A percentile compares a stretch with the other conserved stretches of the same genome.
These are phyloP conservation scores for Lentinula sp. DNA, from an alignment of 768 basidiomycete genomes.

Conservation along the genomic window DNA sequence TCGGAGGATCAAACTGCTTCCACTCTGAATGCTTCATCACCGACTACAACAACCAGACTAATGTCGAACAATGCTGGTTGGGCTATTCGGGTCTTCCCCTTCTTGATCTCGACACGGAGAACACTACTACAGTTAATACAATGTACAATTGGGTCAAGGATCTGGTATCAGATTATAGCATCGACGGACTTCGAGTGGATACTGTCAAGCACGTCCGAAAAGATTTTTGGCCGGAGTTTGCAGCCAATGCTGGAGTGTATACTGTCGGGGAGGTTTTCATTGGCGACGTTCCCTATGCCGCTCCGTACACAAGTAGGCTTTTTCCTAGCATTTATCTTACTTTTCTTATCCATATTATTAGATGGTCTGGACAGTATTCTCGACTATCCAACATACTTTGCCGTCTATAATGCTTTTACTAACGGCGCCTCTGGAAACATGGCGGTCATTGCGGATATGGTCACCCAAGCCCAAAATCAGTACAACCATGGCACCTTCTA, in stretches of 20 bases:
- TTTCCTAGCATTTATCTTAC: neutral
- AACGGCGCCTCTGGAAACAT: conserved; percentile 46
- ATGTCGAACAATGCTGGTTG: conserved; percentile 66
- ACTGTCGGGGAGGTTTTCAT: conserved; percentile 55
- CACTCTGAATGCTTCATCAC: conserved; percentile 65
- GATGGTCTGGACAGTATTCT: conserved; percentile 44
- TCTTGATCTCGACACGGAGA: conserved; percentile 70
- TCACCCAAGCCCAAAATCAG: conserved; percentile 30
- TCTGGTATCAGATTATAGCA: conserved; percentile 48
- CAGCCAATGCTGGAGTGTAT: conserved; percentile 56
- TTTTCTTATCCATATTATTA: neutral
- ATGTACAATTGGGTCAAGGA: conserved; percentile 56
- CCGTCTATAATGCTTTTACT: conserved; percentile 45
- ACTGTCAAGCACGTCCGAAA: conserved; percentile 52
- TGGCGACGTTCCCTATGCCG: conserved; percentile 23
- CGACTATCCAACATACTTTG: conserved; percentile 54
- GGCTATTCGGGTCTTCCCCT: conserved; percentile 60
- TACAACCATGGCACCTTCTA: conserved; percentile 33
- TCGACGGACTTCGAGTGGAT: conserved; percentile 73
- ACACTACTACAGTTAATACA: conserved; percentile 41
- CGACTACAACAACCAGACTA: conserved; percentile 53
- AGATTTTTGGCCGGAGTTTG: conserved; percentile 65
- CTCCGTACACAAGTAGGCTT: conserved; percentile 27
- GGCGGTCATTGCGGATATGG: conserved; percentile 18
- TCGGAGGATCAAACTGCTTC: conserved; percentile 27